Percentiles rank a stretch among this genome's conserved stretches.
Evolutionary conservation across 371 early-diverging fungal species (phyloP).

Genomic region (Blakeslea trispora): DNA sequence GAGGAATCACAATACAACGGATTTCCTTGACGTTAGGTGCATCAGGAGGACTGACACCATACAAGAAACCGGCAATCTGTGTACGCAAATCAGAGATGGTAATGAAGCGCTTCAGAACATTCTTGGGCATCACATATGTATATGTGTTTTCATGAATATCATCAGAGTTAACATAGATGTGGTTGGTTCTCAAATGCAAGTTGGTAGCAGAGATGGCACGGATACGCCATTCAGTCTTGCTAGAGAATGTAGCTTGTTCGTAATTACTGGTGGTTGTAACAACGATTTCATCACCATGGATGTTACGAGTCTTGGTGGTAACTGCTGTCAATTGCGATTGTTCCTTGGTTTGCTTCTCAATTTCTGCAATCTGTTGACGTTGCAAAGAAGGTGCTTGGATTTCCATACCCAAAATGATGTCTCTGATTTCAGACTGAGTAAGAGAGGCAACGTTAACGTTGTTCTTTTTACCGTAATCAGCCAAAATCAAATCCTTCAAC

Average conservation of each 20-base stretch:
- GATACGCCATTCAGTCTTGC: conserved; percentile 98
- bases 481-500: conserved; percentile 97
- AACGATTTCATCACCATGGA: conserved; percentile 98
- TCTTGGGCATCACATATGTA: conserved; percentile 97
- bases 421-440: conserved; percentile 96
- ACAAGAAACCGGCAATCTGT: conserved; percentile 94
- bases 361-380: conserved; percentile 97
- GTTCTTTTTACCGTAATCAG: conserved; percentile 98
- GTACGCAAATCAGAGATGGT: conserved; percentile 94
- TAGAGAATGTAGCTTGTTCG: conserved; percentile 95
- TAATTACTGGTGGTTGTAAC: conserved; percentile 97
- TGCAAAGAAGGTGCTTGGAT: conserved; percentile 96
- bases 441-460: conserved; percentile 96
- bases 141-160: conserved; percentile 88
- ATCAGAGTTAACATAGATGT: conserved; percentile 94
- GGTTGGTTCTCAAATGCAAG: conserved; percentile 92
- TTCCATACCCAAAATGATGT: conserved; percentile 99
- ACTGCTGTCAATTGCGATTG: conserved; percentile 92
- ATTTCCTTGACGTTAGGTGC: conserved; percentile 96
- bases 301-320: conserved; percentile 95
- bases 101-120: conserved; percentile 94
- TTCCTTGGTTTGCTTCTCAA: conserved; percentile 94
- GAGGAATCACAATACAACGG: conserved; percentile 92
- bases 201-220: conserved; percentile 96
- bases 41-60: conserved; percentile 92